Base-by-base conservation (phyloP, 345 rosid species). In the Eucalyptus polybractea region DNA sequence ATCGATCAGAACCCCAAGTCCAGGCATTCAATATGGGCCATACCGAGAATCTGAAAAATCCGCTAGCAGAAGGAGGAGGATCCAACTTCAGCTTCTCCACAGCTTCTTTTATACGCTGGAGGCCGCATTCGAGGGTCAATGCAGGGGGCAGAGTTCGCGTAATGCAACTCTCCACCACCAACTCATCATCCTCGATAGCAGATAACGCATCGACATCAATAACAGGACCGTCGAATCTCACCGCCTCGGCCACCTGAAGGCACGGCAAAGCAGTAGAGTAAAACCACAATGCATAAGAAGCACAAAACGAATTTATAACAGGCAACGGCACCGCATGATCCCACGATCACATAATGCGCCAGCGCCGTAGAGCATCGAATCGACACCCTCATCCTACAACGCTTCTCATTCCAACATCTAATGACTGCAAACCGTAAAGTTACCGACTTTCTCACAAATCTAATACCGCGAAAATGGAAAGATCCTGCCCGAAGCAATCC, bases 81-180 rank as follows among this genome's bases (percentile, higher is more conserved):
- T 95, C 91, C 88, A 89, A 44, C 94, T 95, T 95, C 86, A 96
- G 88, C 92, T 93, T 88, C 50, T 95, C 93, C 6, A 97, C 93
- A 87, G 95, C 97, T 49, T 91, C 94, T 87, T 89, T 91, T 13
- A 97, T 91, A 24, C 95, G 91, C 91, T 92, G 90, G 2, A 97
- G 93, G 5, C 99, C 99, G 37, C 88, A 87, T 89, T 96, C 94
- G 83, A 97, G 94, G 87, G 98, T 95, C 94, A 96, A 93, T 15
- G 98, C 99, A 50, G 98, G 98, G 86, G 97, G 94, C 91, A 96
- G 92, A 67, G 94, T 95, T 86, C 95, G 95, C 37, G 94, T 95
- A 88, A 96, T 89, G 90, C 95, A 94, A 24, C 92, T 94, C 92
- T 95, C 97, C 49, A 97, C 93, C 90, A 92, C 91, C 88, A 95